Evolutionary conservation across 805 yeast species (phyloP), one percentile per base, ranked within the genome.

Genomic region (Wickerhamiella cacticola): DNA sequence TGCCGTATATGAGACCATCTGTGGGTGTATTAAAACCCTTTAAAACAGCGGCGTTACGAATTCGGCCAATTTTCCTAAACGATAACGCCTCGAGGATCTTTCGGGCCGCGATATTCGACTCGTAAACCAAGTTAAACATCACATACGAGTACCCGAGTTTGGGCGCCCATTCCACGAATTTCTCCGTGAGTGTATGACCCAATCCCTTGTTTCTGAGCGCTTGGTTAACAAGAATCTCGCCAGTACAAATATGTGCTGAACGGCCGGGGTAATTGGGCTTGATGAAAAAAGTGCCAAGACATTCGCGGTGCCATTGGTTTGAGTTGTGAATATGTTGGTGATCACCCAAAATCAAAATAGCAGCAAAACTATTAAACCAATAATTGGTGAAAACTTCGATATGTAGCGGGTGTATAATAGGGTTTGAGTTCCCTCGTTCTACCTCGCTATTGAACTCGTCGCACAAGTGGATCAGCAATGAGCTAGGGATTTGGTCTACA

Each of bases 371-470:
- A 1, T 85, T 80, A 61, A 92, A 87, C 98, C 98, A 89, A 59
- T 79, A 80, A 51, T 76, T 75, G 57, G 77, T 81, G 59, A 89
- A 92, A 52, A 82, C 79, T 47, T 83, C 85, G 38, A 83, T 65
- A 31, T 79, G 76, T 45, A 89, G 65, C 2, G 84, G 78, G 54
- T 87, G 95, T 55, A 85, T 82, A 61, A 83, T 82, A 1, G 96
- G 88, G 60, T 76, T 80, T 7, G 95, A 81, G 52, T 83, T 89
- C 31, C 96, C 96, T 39, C 85, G 71, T 52, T 80, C 88, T 21
- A 89, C 77, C 61, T 89, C 98, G 78, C 82, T 81, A 63, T 89
- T 89, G 66, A 83, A 84, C 64, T 92, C 97, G 61, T 88, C 96
- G 52, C 89, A 78, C 36, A 89, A 62, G 59, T 89, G 88, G 16